Conservation (phyloP, 495 filamentous ascomycete genomes). For the Thermochaetoides thermophila region DNA sequence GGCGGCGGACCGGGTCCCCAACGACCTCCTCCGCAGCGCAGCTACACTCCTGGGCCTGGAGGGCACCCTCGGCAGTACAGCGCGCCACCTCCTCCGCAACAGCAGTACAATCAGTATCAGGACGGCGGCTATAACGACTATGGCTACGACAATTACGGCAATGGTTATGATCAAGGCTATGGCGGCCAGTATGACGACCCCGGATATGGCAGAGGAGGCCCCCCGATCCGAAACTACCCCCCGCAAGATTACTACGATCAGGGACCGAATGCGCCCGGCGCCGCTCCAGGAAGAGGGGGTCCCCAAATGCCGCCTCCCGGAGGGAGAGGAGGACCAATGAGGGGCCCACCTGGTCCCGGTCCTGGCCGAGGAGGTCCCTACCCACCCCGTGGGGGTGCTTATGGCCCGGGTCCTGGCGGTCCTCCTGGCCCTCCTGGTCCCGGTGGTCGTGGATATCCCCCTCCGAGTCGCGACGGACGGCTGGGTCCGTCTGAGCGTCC, state of each 20-base stretch:
- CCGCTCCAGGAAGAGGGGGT: constrained; percentile 27
- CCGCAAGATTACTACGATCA: constrained; percentile 38
- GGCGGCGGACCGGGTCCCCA: constrained; percentile 32
- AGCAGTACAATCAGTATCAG: constrained; percentile 35
- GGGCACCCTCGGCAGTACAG: constrained; percentile 31
- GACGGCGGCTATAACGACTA: constrained; percentile 41
- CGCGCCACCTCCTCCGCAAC: constrained; percentile 30
- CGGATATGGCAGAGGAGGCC: constrained; percentile 26
- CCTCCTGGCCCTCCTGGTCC: constrained; percentile 17
- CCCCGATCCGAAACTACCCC: constrained; percentile 34
- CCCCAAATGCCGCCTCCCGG: constrained; percentile 25
- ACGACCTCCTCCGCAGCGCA: constrained; percentile 35
- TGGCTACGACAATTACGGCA: constrained; percentile 20
- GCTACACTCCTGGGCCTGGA: constrained; percentile 22
- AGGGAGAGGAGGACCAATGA: neutral
- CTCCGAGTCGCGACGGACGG: constrained; percentile 23
- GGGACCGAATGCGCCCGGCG: constrained; percentile 18
- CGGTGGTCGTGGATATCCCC: constrained; percentile 25
- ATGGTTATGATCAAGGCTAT: constrained; percentile 36
- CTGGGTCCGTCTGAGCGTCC: constrained; percentile 23
- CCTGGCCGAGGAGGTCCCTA: constrained; percentile 23
- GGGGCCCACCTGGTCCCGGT: too few relatives aligned
- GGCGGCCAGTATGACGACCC: constrained; percentile 29
- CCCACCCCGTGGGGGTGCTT: constrained; percentile 19
- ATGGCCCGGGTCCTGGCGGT: constrained; percentile 15